Base-by-base conservation (phyloP, 345 rosid genomes). In the Arabis alpina region DNA sequence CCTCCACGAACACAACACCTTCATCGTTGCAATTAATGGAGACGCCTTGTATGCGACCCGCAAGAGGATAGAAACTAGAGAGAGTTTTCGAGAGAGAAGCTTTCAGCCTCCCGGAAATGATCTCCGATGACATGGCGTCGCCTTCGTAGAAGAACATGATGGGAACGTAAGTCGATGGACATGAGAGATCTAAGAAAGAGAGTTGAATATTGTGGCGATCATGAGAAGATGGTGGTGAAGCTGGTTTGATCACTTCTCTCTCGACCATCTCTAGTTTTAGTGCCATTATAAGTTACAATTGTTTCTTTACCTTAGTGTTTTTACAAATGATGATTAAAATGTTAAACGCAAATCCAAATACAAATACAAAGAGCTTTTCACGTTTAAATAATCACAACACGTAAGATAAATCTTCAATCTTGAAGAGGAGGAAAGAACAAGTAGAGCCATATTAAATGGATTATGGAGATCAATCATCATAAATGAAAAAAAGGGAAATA, bases 21-120 rank as follows among this genome's bases (percentile, higher is more conserved):
- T 68, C 52, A 37, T 84, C 87, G 56, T 74, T 68, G 47, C 87
- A 82, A 3, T 74, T 77, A 3, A 78, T 54, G 3, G 41, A 37
- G n/a, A 47, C 68, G n/a, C 44, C 40, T 40, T 52, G 37, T 57
- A 84, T 63, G 10, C 76, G 62, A 15, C 87, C 91, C 0, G 91
- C 81, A 8, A 84, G 56, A 1, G 83, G 85, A 72, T 82, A 81
- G 76, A 71, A 84, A n/a, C 39, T 64, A 15, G 68, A 41, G 16
- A 87, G 76, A 45, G 64, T 71, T 49, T 78, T 24, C 0, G 87
- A 78, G 8, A 82, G 30, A 53, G 86, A 87, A 30, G 45, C 57
- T 70, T 74, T 84, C 11, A 53, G 61, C 42, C 42, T 63, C 54
- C 54, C 49, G 5, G 23, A 41, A 40, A 59, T 40, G 53, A 30